phyloP scores from a whole-genome alignment of 306 rosid species.

The Quercus mongolica region DNA sequence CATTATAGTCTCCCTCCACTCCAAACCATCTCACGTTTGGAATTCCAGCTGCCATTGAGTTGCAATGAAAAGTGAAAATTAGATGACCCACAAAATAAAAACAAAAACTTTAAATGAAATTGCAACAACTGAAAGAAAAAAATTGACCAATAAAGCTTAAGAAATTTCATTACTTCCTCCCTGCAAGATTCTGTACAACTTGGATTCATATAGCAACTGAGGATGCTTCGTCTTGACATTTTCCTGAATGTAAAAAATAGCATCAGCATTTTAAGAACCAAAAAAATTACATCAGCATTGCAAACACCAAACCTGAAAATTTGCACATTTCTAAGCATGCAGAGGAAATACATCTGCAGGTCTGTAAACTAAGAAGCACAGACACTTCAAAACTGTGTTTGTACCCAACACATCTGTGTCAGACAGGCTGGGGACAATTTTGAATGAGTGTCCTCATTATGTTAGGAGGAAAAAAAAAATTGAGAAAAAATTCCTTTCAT shows the following conservation, averaged over 20 bases:
- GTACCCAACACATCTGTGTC: too few relatives aligned
- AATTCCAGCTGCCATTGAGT: slow-evolving; percentile 73
- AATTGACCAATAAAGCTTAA: background rate
- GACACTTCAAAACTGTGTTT: too few relatives aligned
- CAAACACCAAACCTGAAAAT: background rate
- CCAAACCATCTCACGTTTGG: slow-evolving; percentile 96
- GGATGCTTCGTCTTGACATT: slow-evolving; percentile 97
- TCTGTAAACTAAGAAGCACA: too few relatives aligned
- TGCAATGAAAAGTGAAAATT: background rate
- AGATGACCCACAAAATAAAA: background rate
- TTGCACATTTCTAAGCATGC: background rate
- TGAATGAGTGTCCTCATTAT: too few relatives aligned
- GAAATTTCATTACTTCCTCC: slow-evolving; percentile 79
- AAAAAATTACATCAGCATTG: background rate
- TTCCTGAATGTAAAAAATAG: slow-evolving; percentile 52
- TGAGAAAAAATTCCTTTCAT: too few relatives aligned
- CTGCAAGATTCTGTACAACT: slow-evolving; percentile 89
- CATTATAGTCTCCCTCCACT: slow-evolving; percentile 94
- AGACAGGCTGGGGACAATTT: too few relatives aligned
- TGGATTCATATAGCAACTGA: slow-evolving; percentile 91
- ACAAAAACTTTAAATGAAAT: background rate
- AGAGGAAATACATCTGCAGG: background rate
- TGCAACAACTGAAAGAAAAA: background rate
- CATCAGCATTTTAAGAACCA: background rate
- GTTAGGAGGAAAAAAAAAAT: too few relatives aligned